Evolutionary conservation across 2,329 filamentous ascomycete genomes (phyloP).

Genomic region (Camptophora hylomeconis): DNA sequence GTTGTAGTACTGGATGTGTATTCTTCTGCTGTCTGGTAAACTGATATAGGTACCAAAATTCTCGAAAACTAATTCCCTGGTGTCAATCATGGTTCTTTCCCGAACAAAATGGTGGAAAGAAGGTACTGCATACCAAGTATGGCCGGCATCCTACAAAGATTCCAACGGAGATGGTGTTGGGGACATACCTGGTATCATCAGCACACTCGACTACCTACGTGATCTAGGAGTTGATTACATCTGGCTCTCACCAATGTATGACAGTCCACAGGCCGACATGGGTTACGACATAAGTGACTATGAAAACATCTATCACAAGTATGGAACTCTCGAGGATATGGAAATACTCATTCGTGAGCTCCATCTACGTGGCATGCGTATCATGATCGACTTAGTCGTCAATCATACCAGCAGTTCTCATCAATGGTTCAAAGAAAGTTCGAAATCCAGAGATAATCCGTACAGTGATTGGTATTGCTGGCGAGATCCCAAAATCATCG

Average conservation of each 20-base stretch:
- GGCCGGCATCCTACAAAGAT: constrained; percentile 20
- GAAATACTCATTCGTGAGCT: constrained; percentile 46
- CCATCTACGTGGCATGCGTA: constrained; percentile 50
- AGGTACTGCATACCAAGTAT: constrained; percentile 18
- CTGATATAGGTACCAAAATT: constrained; percentile 5
- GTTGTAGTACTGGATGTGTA: too few species aligned
- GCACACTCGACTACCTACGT: constrained; percentile 19
- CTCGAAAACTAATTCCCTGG: constrained; percentile 6
- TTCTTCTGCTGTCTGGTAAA: too few species aligned
- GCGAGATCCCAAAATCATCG: constrained; percentile 41
- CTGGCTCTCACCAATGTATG: constrained; percentile 42
- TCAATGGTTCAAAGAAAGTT: constrained; percentile 45
- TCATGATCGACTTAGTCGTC: constrained; percentile 62
- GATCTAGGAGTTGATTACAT: constrained; percentile 19
- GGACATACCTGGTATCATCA: constrained; percentile 19
- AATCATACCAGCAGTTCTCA: constrained; percentile 57
- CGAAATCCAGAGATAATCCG: constrained; percentile 21
- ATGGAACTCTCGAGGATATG: constrained; percentile 53
- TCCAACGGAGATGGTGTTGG: constrained; percentile 21
- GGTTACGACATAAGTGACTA: constrained; percentile 58
- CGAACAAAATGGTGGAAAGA: constrained; percentile 5
- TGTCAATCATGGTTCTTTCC: too few species aligned
- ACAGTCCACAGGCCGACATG: constrained; percentile 52
- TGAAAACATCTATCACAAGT: constrained; percentile 48
- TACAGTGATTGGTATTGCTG: constrained; percentile 55